These are phyloP conservation scores for Tarenaya hassleriana DNA, from an alignment of 345 rosid species.

Conservation along the genomic window DNA sequence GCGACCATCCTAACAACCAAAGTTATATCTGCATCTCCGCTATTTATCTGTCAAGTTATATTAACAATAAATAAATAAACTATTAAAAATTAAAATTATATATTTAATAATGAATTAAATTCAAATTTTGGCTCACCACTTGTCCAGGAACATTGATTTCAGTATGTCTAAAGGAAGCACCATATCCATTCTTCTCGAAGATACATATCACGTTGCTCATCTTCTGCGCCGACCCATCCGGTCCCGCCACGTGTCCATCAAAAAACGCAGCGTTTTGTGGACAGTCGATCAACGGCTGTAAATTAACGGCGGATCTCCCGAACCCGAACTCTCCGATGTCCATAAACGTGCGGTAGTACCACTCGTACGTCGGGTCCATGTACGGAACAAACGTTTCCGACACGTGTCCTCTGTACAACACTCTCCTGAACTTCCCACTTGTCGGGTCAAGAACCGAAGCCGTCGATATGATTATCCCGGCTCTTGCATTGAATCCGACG, in stretches of 20 bases:
- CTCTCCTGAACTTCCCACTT: slow-evolving; percentile 31
- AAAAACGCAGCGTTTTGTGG: slow-evolving; percentile 51
- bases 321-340: slow-evolving; percentile 78
- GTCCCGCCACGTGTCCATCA: slow-evolving; percentile 53
- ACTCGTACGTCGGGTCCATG: slow-evolving; percentile 69
- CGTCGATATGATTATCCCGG: slow-evolving; percentile 52
- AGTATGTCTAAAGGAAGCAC: slow-evolving; percentile 56
- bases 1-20: slow-evolving; percentile 74
- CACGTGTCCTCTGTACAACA: slow-evolving; percentile 58
- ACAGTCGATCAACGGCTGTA: slow-evolving; percentile 60
- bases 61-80: background rate
- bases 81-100: background rate
- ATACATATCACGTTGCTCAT: slow-evolving; percentile 47
- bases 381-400: slow-evolving; percentile 84
- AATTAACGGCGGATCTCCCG: slow-evolving; percentile 46
- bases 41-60: slow-evolving; percentile 39
- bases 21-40: slow-evolving; percentile 58
- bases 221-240: slow-evolving; percentile 51
- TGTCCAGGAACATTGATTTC: slow-evolving; percentile 65
- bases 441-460: slow-evolving; percentile 48
- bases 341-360: slow-evolving; percentile 78
- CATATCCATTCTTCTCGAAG: slow-evolving; percentile 58
- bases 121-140: slow-evolving; percentile 38
- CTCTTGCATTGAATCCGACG: slow-evolving; percentile 54
- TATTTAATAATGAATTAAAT: background rate